Evolutionary conservation across 306 rosid species (phyloP).

Genomic region (Oxytropis ochrocephala): DNA sequence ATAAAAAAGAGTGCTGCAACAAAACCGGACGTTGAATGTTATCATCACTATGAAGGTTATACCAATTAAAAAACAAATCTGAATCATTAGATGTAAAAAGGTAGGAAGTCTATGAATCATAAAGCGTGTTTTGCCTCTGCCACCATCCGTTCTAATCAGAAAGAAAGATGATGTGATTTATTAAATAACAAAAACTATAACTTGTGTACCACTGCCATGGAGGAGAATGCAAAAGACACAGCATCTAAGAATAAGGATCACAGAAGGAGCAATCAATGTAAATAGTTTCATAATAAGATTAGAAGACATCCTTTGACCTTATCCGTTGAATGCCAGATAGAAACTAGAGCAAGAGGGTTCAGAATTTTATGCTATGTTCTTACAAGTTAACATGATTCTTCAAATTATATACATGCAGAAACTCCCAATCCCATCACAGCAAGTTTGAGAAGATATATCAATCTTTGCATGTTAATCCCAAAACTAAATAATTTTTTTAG

Average conservation of each 20-base stretch:
- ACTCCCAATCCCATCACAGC: not conserved
- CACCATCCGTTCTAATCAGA: not conserved
- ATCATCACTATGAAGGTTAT: not conserved
- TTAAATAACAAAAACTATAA: not conserved
- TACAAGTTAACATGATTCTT: not conserved
- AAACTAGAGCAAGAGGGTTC: not conserved
- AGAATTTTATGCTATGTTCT: not conserved
- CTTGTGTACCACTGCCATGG: not conserved
- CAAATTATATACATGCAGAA: not conserved
- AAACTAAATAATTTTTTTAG: not conserved
- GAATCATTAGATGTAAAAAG: not conserved
- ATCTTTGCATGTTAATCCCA: not conserved
- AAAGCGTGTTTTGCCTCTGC: not conserved
- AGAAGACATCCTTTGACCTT: not conserved
- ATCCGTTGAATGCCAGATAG: not conserved
- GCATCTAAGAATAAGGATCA: not conserved
- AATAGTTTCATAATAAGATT: not conserved
- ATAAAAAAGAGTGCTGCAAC: not conserved
- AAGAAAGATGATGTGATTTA: not conserved
- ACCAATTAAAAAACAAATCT: not conserved
- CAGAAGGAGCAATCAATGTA: not conserved
- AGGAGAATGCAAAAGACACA: not conserved
- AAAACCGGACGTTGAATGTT: not conserved
- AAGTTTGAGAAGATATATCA: not conserved
- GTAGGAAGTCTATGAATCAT: not conserved